Evolutionary conservation across 2,329 filamentous ascomycete genomes (phyloP).

Genomic region (Calonectria montana): DNA sequence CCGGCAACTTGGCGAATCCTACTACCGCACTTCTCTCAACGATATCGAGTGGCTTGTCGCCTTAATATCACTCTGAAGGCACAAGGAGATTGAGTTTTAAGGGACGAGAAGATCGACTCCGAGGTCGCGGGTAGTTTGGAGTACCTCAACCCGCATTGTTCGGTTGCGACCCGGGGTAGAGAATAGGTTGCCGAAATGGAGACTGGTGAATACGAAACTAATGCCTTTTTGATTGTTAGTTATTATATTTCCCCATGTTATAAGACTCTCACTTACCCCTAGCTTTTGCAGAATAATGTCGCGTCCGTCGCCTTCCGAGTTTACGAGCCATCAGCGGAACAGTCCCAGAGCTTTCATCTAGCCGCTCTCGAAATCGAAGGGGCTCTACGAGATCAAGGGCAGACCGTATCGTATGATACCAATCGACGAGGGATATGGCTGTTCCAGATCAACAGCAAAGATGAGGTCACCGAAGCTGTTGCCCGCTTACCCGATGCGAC

Average conservation of each 20-base stretch:
- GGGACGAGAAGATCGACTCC: constrained; percentile 20
- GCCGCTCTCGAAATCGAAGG: constrained; percentile 64
- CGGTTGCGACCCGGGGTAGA: constrained; percentile 42
- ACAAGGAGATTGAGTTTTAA: constrained; percentile 6
- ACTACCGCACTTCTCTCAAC: constrained; percentile 34
- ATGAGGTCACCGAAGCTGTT: constrained; percentile 45
- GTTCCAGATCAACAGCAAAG: constrained; percentile 61
- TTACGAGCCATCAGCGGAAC: constrained; percentile 62
- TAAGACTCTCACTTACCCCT: constrained; percentile 26
- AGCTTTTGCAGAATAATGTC: constrained; percentile 63
- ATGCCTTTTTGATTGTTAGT: constrained; percentile 68
- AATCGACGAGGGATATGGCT: constrained; percentile 64
- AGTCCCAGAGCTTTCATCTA: constrained; percentile 57
- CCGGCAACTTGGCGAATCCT: constrained; percentile 40
- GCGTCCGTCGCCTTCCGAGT: constrained; percentile 65
- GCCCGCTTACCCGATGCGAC: constrained; percentile 48
- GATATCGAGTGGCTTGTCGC: constrained; percentile 29
- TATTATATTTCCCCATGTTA: not conserved
- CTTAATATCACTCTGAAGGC: constrained; percentile 22
- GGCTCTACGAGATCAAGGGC: constrained; percentile 62
- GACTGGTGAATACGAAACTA: constrained; percentile 72
- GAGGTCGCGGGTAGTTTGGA: constrained; percentile 30
- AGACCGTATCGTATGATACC: constrained; percentile 65
- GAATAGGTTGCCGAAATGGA: constrained; percentile 66
- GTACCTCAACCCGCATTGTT: constrained; percentile 41